Evolutionary conservation across 768 basidiomycete species (phyloP), one percentile per base, ranked within the genome.

Genomic region (Boletus edulis): DNA sequence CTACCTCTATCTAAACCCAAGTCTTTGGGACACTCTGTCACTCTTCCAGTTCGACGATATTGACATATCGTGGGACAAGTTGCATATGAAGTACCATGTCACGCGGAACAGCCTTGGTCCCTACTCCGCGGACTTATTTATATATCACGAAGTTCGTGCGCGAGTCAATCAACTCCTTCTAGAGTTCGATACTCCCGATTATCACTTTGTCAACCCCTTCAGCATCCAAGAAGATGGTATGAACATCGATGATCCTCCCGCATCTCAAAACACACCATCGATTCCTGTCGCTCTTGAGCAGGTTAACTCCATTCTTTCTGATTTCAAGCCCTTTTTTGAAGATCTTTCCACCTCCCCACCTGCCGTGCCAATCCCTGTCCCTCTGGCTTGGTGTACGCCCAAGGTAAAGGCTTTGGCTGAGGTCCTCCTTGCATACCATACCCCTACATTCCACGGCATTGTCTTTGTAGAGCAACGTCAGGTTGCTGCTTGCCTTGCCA

Each of bases 381-480:
- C 74, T 4, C 71, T 85, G n/a, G 71, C 76, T 22, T 89, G 88
- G 84, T 85, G 84, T 61, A 82, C 87, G 9, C 89, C 87, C 3
- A 92, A 94, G 68, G 70, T 95, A 43, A 75, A 74, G 45, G 74
- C 73, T 4, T 79, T 95, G 35, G 75, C 86, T 15, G 79, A 84
- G 18, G 72, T 87, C 45, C 76, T 95, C 24, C 70, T 81, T 32
- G 74, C 74, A 34, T 77, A 85, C 62, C 71, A 80, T 47, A 78
- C 78, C 13, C 62, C 68, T 3, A 69, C 77, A 14, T 91, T 94
- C 64, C 91, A 93, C 62, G 83, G 83, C 18, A 94, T 95, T 57
- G 77, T 95, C 42, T 96, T 96, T 67, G 91, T 92, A 17, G 85
- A 92, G 56, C 91, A 92, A 65, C 81, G 93, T 11, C 90, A 93